A percentile compares a stretch with the other conserved stretches of the same genome.
Evolutionary conservation across 352 stramenopile species (phyloP).

Genomic region (Phytophthora tentaculata): DNA sequence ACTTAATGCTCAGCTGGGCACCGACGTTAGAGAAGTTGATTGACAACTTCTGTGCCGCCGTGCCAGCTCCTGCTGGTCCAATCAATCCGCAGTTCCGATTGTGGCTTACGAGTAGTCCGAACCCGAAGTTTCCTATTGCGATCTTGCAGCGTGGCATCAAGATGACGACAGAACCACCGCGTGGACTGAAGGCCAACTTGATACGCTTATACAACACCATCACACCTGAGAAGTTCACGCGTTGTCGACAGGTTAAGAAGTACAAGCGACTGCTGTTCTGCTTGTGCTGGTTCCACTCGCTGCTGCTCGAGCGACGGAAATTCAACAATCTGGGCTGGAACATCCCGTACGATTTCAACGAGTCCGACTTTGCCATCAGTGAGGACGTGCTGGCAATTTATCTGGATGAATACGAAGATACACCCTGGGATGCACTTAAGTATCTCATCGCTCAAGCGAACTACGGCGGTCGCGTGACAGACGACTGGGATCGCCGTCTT

Average conservation of each 20-base stretch:
- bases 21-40: slow-evolving; percentile 95
- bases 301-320: slow-evolving; percentile 95
- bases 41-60: slow-evolving; percentile 81
- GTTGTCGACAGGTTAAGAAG: slow-evolving; percentile 86
- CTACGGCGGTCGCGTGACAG: slow-evolving; percentile 96
- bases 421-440: slow-evolving; percentile 93
- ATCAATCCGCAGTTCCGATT: slow-evolving; percentile 92
- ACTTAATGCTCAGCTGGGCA: slow-evolving; percentile 96
- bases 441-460: slow-evolving; percentile 97
- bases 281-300: slow-evolving; percentile 96
- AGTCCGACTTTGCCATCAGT: slow-evolving; percentile 96
- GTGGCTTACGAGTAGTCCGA: slow-evolving; percentile 94
- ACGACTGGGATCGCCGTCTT: slow-evolving; percentile 96
- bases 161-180: slow-evolving; percentile 96
- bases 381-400: slow-evolving; percentile 96
- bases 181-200: slow-evolving; percentile 93
- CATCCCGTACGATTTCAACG: slow-evolving; percentile 98
- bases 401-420: slow-evolving; percentile 93
- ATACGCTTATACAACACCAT: slow-evolving; percentile 95
- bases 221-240: slow-evolving; percentile 83
- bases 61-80: slow-evolving; percentile 32
- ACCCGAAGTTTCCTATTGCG: slow-evolving; percentile 95
- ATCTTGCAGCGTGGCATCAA: slow-evolving; percentile 96
- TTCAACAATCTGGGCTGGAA: slow-evolving; percentile 98
- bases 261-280: slow-evolving; percentile 95